Evolutionary conservation across 2,329 filamentous ascomycete genomes (phyloP).

Genomic region (Pseudogymnoascus sp.): DNA sequence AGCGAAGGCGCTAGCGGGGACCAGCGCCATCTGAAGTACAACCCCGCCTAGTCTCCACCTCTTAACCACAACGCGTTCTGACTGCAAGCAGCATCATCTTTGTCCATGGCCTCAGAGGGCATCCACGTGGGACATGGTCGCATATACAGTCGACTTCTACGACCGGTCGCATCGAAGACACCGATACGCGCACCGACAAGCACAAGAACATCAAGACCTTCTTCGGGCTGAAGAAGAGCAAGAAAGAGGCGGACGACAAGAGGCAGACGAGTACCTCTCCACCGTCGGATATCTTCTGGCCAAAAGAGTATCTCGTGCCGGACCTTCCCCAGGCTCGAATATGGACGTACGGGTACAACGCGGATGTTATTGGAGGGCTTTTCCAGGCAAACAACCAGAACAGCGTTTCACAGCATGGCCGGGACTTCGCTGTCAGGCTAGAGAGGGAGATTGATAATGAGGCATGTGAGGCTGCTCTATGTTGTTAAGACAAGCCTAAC

Average conservation of each 20-base stretch:
- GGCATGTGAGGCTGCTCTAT: constrained; percentile 19
- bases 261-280: too few relatives aligned
- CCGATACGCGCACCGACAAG: neutral
- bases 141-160: neutral
- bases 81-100: constrained; percentile 8
- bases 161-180: neutral
- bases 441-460: constrained; percentile 31
- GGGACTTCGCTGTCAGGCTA: constrained; percentile 25
- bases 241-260: neutral
- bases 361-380: constrained; percentile 22
- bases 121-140: constrained; percentile 9
- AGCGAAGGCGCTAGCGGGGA: neutral
- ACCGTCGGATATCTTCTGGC: neutral
- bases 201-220: neutral
- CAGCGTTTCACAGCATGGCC: constrained; percentile 34
- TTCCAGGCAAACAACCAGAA: constrained; percentile 35
- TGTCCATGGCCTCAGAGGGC: constrained; percentile 10
- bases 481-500: neutral
- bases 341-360: constrained; percentile 9
- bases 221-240: neutral
- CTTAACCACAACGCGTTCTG: neutral
- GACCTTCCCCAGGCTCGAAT: neutral
- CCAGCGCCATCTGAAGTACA: neutral
- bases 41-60: neutral
- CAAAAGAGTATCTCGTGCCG: neutral